phyloP scores from a whole-genome alignment of 2,329 filamentous ascomycete species.

The Domatiomyces catenatus region DNA sequence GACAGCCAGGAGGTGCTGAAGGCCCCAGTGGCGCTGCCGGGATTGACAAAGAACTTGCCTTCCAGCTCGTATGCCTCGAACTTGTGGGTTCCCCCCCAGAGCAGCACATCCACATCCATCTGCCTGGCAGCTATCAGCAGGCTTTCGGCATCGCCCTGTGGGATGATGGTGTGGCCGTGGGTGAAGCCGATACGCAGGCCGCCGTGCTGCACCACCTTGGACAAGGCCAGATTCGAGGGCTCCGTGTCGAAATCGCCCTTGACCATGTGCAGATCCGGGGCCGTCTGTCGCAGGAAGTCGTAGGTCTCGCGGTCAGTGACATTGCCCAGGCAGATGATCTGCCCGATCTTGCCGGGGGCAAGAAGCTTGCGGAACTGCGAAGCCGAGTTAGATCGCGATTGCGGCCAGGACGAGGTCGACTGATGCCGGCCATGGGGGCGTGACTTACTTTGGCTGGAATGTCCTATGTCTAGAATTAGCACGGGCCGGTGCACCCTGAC shows the following conservation, averaged over 20 bases:
- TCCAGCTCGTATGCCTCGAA: constrained; percentile 60
- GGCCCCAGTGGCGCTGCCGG: constrained; percentile 52
- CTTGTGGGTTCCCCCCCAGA: constrained; percentile 55
- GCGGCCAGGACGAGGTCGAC: not conserved
- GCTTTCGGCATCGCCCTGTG: constrained; percentile 51
- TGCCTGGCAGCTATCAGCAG: constrained; percentile 52
- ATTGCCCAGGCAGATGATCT: constrained; percentile 67
- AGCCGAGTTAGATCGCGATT: constrained; percentile 3
- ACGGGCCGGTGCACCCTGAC: not conserved
- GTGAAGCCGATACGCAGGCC: constrained; percentile 54
- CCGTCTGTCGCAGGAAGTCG: constrained; percentile 61
- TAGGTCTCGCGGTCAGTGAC: constrained; percentile 66
- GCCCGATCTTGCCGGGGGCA: constrained; percentile 66
- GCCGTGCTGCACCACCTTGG: constrained; percentile 56
- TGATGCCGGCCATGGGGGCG: not conserved
- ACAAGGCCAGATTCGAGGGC: constrained; percentile 47
- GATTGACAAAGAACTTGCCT: constrained; percentile 57
- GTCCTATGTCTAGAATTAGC: constrained; percentile 33
- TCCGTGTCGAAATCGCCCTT: constrained; percentile 57
- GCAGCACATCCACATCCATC: constrained; percentile 55
- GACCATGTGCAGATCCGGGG: constrained; percentile 56
- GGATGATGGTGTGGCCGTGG: constrained; percentile 56
- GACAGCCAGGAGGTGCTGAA: constrained; percentile 45
- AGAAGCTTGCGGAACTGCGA: constrained; percentile 70
- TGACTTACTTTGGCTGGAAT: constrained; percentile 69